These are phyloP conservation scores for Marasmius fiardii DNA, from an alignment of 1,284 basidiomycete species.

Conservation along the genomic window DNA sequence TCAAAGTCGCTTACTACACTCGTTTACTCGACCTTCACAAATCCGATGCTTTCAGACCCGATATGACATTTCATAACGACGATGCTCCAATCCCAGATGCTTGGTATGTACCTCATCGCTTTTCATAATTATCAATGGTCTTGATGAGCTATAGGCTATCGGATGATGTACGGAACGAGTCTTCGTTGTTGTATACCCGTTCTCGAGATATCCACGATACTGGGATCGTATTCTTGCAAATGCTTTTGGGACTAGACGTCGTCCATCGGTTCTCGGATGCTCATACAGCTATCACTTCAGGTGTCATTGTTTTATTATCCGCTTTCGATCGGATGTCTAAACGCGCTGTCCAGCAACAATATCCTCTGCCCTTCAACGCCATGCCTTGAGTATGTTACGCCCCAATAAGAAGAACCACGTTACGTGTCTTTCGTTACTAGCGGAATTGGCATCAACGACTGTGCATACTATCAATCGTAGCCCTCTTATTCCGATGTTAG, in stretches of 20 bases:
- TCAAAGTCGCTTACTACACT: conserved; percentile 59
- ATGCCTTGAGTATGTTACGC: conserved; percentile 56
- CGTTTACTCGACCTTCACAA: conserved; percentile 67
- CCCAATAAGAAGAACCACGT: conserved; percentile 54
- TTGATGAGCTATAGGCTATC: conserved; percentile 45
- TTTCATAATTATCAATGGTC: background rate
- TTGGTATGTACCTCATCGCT: conserved; percentile 40
- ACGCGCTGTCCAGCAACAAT: conserved; percentile 39
- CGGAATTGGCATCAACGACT: conserved; percentile 36
- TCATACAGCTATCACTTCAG: conserved; percentile 40
- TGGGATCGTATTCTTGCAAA: conserved; percentile 71
- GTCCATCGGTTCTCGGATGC: conserved; percentile 37
- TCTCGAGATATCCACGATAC: conserved; percentile 73
- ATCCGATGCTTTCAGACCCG: conserved; percentile 64
- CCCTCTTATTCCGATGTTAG: conserved; percentile 31
- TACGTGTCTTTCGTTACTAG: conserved; percentile 43
- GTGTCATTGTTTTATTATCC: conserved; percentile 27
- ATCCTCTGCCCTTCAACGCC: conserved; percentile 44
- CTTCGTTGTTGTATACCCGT: conserved; percentile 64
- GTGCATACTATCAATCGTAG: conserved; percentile 22
- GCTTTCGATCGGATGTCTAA: conserved; percentile 5
- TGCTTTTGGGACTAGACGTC: conserved; percentile 71
- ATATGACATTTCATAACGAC: conserved; percentile 33
- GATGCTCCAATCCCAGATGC: conserved; percentile 50
- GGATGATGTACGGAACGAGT: conserved; percentile 64